Conservation (phyloP, 495 filamentous ascomycete species). For the Penicillium steckii region DNA sequence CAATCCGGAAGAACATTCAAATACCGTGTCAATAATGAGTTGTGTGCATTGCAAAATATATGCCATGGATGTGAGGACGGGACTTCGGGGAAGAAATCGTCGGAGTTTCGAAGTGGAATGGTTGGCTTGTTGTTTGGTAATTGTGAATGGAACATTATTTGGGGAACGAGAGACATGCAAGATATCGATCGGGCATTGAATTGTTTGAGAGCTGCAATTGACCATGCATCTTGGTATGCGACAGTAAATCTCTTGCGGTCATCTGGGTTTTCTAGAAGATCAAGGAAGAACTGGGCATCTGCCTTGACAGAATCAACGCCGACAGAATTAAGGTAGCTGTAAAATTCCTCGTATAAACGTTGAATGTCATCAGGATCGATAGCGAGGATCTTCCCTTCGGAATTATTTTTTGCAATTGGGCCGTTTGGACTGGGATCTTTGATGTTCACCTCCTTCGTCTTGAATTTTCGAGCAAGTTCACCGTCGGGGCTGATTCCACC, state of each 20-base stretch:
- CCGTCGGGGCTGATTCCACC: slow-evolving; percentile 76
- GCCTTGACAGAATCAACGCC: slow-evolving; percentile 87
- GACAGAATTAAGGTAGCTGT: slow-evolving; percentile 65
- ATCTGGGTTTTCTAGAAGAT: slow-evolving; percentile 65
- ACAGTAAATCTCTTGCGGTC: slow-evolving; percentile 66
- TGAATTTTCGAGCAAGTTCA: slow-evolving; percentile 72
- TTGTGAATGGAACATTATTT: slow-evolving; percentile 80
- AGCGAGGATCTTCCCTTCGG: slow-evolving; percentile 46
- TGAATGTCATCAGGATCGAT: slow-evolving; percentile 71
- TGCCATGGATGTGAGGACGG: slow-evolving; percentile 86
- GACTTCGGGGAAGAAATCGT: slow-evolving; percentile 89
- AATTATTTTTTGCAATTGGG: slow-evolving; percentile 45
- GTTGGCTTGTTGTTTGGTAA: slow-evolving; percentile 68
- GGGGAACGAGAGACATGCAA: slow-evolving; percentile 88
- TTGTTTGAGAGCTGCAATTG: slow-evolving; percentile 68
- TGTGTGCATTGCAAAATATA: slow-evolving; percentile 90
- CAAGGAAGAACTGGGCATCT: slow-evolving; percentile 84
- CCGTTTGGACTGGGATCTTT: slow-evolving; percentile 55
- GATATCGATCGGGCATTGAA: slow-evolving; percentile 78
- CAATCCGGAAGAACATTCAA: slow-evolving; percentile 84
- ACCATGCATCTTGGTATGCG: slow-evolving; percentile 86
- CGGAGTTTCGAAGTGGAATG: slow-evolving; percentile 78
- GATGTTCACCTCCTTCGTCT: slow-evolving; percentile 65
- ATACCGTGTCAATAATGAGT: slow-evolving; percentile 74
- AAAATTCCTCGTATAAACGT: slow-evolving; percentile 89